A percentile compares a stretch with the other conserved stretches of the same genome.
phyloP scores from a whole-genome alignment of 225 moss, liverwort and hornwort species.

The Lunularia cruciata region DNA sequence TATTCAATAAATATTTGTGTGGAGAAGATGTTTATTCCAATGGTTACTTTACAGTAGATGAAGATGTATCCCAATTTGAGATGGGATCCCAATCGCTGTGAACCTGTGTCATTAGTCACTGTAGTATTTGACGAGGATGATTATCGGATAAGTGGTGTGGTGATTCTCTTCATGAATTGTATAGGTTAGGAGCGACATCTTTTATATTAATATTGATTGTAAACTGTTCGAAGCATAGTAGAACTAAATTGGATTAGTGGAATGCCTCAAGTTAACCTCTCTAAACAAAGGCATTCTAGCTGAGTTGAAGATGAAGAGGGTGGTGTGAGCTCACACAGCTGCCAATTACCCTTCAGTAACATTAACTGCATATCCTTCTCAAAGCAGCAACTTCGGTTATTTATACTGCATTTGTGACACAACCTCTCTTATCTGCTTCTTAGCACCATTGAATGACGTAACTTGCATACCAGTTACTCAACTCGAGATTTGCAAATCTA shows the following conservation, averaged over 20 bases:
- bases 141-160: conserved; percentile 1
- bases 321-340: too few relatives aligned
- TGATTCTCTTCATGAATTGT: neutral
- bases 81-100: conserved; percentile 1
- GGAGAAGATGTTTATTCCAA: conserved; percentile 13
- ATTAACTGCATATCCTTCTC: too few relatives aligned
- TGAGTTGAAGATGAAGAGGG: too few relatives aligned
- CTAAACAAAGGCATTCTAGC: neutral
- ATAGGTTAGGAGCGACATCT: conserved; percentile 2
- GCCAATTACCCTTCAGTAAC: too few relatives aligned
- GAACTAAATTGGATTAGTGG: conserved; percentile 7
- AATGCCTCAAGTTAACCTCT: neutral
- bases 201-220: conserved; percentile 9
- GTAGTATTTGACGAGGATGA: neutral
- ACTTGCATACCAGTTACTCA: too few relatives aligned
- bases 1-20: conserved; percentile 14
- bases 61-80: conserved; percentile 17
- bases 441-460: too few relatives aligned
- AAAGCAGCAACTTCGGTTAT: too few relatives aligned
- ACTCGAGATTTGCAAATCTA: too few relatives aligned
- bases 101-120: conserved; percentile 7
- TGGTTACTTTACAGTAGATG: conserved; percentile 13
- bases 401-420: too few relatives aligned
- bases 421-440: too few relatives aligned
- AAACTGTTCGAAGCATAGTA: neutral